A percentile compares a stretch with the other conserved stretches of the same genome.
These are phyloP conservation scores for Jacaranda mimosifolia DNA, from an alignment of 257 asterid genomes.

Conservation along the genomic window DNA sequence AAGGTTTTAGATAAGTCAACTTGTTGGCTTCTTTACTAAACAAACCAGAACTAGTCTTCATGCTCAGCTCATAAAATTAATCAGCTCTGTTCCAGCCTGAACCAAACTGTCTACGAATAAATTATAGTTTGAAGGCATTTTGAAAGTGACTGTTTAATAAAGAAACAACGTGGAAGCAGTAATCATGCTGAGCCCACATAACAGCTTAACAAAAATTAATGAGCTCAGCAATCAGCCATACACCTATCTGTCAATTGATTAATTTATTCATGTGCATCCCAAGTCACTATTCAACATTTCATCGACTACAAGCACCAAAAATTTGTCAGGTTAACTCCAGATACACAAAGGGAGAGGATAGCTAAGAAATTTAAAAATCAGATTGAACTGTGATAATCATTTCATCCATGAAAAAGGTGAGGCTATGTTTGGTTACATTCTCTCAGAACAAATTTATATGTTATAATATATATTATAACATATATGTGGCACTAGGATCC, in stretches of 20 bases:
- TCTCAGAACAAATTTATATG: too few species aligned
- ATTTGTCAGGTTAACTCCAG: neutral
- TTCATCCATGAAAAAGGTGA: too few species aligned
- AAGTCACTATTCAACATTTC: neutral
- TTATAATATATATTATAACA: too few species aligned
- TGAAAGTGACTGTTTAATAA: neutral
- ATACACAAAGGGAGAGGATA: neutral
- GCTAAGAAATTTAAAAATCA: too few species aligned
- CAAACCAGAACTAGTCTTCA: neutral
- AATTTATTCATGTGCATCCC: neutral
- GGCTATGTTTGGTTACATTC: too few species aligned
- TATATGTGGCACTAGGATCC: too few species aligned
- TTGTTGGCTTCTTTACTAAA: neutral
- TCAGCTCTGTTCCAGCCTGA: neutral
- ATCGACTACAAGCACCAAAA: neutral
- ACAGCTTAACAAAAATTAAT: neutral
- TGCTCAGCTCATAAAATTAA: neutral
- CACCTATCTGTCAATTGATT: neutral
- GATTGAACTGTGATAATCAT: too few species aligned
- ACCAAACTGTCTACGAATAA: neutral
- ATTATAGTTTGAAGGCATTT: neutral
- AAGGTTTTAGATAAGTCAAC: neutral
- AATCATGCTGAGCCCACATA: neutral
- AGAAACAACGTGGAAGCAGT: neutral
- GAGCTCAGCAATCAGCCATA: neutral